Evolutionary conservation across 345 rosid species (phyloP), one percentile per base, ranked within the genome.

Genomic region (Sisymbrium irio): DNA sequence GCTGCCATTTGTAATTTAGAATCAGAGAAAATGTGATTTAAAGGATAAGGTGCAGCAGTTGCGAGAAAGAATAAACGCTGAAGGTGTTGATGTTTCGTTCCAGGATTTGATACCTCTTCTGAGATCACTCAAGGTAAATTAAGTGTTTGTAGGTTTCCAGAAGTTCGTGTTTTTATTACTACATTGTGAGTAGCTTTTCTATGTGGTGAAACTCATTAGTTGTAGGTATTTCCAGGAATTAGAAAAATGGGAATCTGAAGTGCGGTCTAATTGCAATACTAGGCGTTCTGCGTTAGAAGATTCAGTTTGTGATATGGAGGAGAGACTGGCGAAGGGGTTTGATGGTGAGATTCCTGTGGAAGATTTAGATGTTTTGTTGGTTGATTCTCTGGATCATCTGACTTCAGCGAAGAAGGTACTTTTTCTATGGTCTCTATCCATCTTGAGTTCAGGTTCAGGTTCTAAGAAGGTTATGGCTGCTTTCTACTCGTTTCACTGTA

Each of bases 401-500:
- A 79, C 88, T 71, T 67, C 75, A 35, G 83, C 80, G 9, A 94
- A 91, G 84, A 91, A 77, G 93, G 81, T 73, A 17, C 25, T 61
- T 28, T 32, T 28, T 51, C 46, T 61, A 15, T 32, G 37, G 17
- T 4, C 54, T 49, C 15, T 45, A 7, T 49, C 28, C 62, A 49
- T 55, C 76, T 62, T 60, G 25, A 40, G 22, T 30, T 53, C 46
- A 35, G 53, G 42, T 22, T 22, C 22, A 61, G 32, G 56, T 51
- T 42, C 18, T 1, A 11, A 64, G 66, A 45, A 71, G 12, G 15
- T 70, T 37, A 17, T 19, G 62, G 46, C 65, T 64, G 14, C 5
- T 28, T 62, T 7, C 55, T 47, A 18, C 30, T 54, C 5, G 17
- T 62, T 62, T 51, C 18, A 8, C 46, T 30, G 62, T 77, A 93